Conservation (phyloP, 768 basidiomycete species). For the Mycena maculata region DNA sequence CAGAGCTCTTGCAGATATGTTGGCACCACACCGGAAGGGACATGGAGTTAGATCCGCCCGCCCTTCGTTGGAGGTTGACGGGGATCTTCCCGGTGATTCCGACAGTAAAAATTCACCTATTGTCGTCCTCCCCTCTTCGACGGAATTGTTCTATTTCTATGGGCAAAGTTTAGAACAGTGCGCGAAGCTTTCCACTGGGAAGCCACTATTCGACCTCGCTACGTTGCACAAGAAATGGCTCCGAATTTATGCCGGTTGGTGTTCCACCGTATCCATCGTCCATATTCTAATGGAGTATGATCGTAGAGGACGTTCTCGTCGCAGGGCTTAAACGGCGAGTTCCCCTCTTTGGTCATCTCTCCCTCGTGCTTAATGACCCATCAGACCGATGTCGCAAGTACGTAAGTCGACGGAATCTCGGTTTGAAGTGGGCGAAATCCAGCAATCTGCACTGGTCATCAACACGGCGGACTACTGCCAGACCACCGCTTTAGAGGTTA, state of each 20-base stretch:
- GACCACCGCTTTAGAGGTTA: constrained; percentile 86
- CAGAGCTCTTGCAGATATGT: constrained; percentile 92
- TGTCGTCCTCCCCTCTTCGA: constrained; percentile 91
- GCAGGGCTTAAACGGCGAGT: constrained; percentile 77
- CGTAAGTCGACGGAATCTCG: constrained; percentile 85
- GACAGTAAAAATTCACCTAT: constrained; percentile 61
- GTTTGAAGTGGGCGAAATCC: constrained; percentile 80
- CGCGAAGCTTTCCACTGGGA: constrained; percentile 87
- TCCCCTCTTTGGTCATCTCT: background rate
- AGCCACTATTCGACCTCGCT: constrained; percentile 84
- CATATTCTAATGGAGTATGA: constrained; percentile 20
- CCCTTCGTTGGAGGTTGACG: constrained; percentile 71
- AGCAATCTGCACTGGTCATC: constrained; percentile 88
- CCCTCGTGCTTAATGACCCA: background rate
- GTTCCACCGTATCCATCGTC: background rate
- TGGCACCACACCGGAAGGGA: constrained; percentile 78
- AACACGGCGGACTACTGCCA: constrained; percentile 99
- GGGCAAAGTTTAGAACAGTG: constrained; percentile 95
- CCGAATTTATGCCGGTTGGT: constrained; percentile 87
- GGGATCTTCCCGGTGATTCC: constrained; percentile 51
- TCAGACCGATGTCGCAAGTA: constrained; percentile 54
- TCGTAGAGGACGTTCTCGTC: constrained; percentile 86
- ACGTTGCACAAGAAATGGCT: constrained; percentile 94
- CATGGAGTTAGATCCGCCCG: constrained; percentile 58
- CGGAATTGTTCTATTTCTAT: constrained; percentile 97